phyloP scores from a whole-genome alignment of 148 eudicot genomes.

The Diospyros lotus region DNA sequence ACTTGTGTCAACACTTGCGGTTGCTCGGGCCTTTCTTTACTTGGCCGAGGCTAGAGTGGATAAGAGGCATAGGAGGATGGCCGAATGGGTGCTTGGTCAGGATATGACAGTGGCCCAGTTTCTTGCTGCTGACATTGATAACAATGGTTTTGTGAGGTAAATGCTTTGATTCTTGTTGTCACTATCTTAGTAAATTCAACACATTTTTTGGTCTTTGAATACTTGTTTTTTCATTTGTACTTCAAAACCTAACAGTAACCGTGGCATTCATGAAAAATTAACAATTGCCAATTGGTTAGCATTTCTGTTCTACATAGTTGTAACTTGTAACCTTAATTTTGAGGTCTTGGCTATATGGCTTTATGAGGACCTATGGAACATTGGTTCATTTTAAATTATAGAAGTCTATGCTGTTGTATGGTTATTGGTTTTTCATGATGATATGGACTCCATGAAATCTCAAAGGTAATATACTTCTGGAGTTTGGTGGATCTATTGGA shows the following conservation, averaged over 20 bases:
- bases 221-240: not conserved
- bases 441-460: not conserved
- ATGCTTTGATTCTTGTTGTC: slow-evolving; percentile 1
- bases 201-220: not conserved
- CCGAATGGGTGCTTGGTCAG: slow-evolving; percentile 88
- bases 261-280: not conserved
- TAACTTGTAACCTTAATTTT: not conserved
- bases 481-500: not conserved
- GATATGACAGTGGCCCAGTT: slow-evolving; percentile 87
- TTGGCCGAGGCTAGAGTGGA: slow-evolving; percentile 96
- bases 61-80: slow-evolving; percentile 75
- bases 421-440: not conserved
- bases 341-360: not conserved
- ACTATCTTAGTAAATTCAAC: not conserved
- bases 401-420: not conserved
- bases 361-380: not conserved
- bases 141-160: slow-evolving; percentile 89
- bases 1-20: slow-evolving; percentile 93
- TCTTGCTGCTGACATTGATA: slow-evolving; percentile 92
- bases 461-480: not conserved
- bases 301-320: not conserved
- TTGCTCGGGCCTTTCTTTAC: slow-evolving; percentile 93
- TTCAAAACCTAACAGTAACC: not conserved
- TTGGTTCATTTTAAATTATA: not conserved
- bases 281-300: not conserved